Evolutionary conservation across 2,329 filamentous ascomycete genomes (phyloP).

Genomic region (Aureobasidium sp.): DNA sequence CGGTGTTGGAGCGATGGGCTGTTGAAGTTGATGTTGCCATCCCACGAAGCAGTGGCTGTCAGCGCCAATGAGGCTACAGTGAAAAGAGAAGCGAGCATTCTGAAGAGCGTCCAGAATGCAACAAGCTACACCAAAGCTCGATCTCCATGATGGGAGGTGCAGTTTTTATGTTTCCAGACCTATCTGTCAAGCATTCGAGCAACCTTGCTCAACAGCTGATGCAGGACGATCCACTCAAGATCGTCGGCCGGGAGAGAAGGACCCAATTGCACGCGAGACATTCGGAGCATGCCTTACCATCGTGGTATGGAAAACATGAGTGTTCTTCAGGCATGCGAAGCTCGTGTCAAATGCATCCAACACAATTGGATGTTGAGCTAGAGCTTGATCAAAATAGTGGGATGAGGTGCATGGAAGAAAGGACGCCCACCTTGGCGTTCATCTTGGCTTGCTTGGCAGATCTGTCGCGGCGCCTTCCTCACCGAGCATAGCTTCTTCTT

Average conservation of each 20-base stretch:
- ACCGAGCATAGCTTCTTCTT: neutral
- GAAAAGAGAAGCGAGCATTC: neutral
- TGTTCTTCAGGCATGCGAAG: neutral
- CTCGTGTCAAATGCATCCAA: neutral
- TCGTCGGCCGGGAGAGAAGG: too few relatives aligned
- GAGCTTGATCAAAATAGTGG: neutral
- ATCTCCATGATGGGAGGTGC: too few relatives aligned
- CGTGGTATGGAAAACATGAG: too few relatives aligned
- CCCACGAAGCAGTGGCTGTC: neutral
- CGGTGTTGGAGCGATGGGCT: neutral
- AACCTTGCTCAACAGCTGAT: too few relatives aligned
- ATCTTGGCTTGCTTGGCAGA: neutral
- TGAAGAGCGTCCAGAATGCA: too few relatives aligned
- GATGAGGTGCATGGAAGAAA: neutral
- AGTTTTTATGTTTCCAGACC: too few relatives aligned
- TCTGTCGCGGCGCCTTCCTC: neutral
- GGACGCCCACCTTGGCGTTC: neutral
- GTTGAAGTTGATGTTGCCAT: conserved; percentile 1
- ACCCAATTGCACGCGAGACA: neutral
- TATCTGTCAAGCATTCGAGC: too few relatives aligned
- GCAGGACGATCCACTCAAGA: too few relatives aligned
- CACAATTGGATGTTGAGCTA: neutral
- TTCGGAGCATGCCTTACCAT: neutral
- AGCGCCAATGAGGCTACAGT: neutral
- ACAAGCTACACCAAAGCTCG: too few relatives aligned